A percentile compares a stretch with the other conserved stretches of the same genome.
Evolutionary conservation across 2,329 filamentous ascomycete species (phyloP).

Genomic region (Penicillium sp.): DNA sequence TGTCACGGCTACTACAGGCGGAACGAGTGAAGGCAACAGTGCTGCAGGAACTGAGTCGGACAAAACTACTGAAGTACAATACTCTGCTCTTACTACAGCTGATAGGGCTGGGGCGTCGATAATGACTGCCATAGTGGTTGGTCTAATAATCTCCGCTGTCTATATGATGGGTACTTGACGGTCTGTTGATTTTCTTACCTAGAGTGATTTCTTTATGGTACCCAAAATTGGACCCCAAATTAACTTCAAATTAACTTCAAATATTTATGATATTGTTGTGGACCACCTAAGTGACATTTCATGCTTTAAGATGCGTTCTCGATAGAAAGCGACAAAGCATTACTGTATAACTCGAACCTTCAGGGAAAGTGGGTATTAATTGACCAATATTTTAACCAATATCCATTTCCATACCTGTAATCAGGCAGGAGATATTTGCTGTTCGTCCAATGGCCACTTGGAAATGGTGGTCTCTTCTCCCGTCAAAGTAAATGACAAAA

Average conservation of each 20-base stretch:
- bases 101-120: constrained; percentile 31
- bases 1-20: constrained; percentile 51
- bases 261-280: background rate
- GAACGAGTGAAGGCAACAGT: constrained; percentile 51
- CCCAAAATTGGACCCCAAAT: background rate
- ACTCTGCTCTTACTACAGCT: constrained; percentile 21
- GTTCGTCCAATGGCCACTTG: constrained; percentile 35
- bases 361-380: background rate
- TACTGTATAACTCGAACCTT: background rate
- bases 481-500: constrained; percentile 34
- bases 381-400: background rate
- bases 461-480: constrained; percentile 32
- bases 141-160: constrained; percentile 4
- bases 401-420: background rate
- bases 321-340: background rate
- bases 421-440: constrained; percentile 20
- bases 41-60: constrained; percentile 32
- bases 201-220: background rate
- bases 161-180: constrained; percentile 11
- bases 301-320: background rate
- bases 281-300: no score
- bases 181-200: background rate
- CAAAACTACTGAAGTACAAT: constrained; percentile 22
- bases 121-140: constrained; percentile 29
- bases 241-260: background rate